Evolutionary conservation across 306 rosid genomes (phyloP).

Genomic region (Gleditsia sinensis): DNA sequence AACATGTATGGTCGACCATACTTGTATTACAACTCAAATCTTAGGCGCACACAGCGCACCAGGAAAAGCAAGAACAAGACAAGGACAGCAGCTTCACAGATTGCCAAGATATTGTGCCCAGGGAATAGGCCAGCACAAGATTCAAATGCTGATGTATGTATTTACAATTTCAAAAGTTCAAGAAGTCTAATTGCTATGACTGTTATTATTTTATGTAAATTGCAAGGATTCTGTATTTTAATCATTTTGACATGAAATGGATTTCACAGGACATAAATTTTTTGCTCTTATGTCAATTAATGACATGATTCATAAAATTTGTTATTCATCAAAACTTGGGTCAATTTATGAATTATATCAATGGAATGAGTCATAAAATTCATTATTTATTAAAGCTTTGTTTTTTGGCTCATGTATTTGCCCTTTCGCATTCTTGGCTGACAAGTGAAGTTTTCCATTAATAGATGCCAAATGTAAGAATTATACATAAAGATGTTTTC

Average conservation of each 20-base stretch:
- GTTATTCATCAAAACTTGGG: not conserved
- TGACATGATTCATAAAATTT: not conserved
- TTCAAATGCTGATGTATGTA: constrained; percentile 32
- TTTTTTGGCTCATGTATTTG: not conserved
- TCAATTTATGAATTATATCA: not conserved
- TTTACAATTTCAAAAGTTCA: not conserved
- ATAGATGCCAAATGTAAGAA: not conserved
- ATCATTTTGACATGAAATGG: not conserved
- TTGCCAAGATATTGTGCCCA: constrained; percentile 71
- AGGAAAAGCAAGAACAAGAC: constrained; percentile 63
- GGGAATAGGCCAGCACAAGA: constrained; percentile 39
- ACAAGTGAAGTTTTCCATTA: not conserved
- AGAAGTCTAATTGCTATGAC: not conserved
- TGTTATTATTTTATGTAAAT: not conserved
- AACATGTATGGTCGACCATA: constrained; percentile 52
- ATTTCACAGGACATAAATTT: too few species aligned
- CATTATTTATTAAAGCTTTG: not conserved
- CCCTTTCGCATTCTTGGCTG: not conserved
- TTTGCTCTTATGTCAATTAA: not conserved
- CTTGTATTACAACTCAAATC: constrained; percentile 47
- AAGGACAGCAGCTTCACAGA: constrained; percentile 78
- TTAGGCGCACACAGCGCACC: constrained; percentile 47
- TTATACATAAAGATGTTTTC: not conserved
- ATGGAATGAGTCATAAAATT: not conserved
- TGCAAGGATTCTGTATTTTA: not conserved